Evolutionary conservation across 2,329 filamentous ascomycete species (phyloP).

Genomic region (Scedosporium apiospermum): DNA sequence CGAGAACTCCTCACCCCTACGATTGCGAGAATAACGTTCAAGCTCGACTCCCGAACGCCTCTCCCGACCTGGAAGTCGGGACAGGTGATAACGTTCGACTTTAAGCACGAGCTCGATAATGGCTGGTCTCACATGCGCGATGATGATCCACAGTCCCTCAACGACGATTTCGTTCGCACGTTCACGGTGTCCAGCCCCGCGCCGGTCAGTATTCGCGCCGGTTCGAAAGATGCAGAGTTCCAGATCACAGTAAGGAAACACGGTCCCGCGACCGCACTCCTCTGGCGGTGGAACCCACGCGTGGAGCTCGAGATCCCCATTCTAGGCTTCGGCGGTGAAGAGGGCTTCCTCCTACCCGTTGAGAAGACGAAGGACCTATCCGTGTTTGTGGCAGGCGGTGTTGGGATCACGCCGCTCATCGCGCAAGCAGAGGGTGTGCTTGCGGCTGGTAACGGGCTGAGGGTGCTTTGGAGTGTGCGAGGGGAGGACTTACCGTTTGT

Average conservation of each 20-base stretch:
- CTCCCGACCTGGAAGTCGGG: constrained; percentile 50
- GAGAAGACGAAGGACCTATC: constrained; percentile 15
- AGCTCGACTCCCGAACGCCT: constrained; percentile 17
- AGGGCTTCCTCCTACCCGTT: constrained; percentile 23
- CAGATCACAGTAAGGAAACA: constrained; percentile 65
- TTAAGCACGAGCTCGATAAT: constrained; percentile 52
- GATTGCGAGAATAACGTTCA: constrained; percentile 54
- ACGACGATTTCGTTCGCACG: constrained; percentile 75
- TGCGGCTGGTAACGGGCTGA: constrained; percentile 27
- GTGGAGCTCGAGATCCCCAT: constrained; percentile 53
- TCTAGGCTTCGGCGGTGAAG: constrained; percentile 61
- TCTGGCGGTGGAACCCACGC: constrained; percentile 49
- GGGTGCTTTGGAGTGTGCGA: constrained; percentile 60
- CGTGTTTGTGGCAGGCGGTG: constrained; percentile 66
- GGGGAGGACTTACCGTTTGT: constrained; percentile 54
- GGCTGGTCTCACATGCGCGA: constrained; percentile 82
- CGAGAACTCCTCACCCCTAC: constrained; percentile 55
- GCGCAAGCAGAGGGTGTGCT: constrained; percentile 50
- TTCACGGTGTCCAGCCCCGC: constrained; percentile 68
- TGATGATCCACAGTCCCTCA: constrained; percentile 67
- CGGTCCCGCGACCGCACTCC: constrained; percentile 56
- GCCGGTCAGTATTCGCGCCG: constrained; percentile 17
- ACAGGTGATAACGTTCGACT: constrained; percentile 63
- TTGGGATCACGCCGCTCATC: constrained; percentile 77
- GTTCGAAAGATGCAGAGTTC: constrained; percentile 33